Percentiles rank a stretch among this genome's conserved stretches.
Evolutionary conservation across 306 rosid genomes (phyloP).

Genomic region (Pueraria montana): DNA sequence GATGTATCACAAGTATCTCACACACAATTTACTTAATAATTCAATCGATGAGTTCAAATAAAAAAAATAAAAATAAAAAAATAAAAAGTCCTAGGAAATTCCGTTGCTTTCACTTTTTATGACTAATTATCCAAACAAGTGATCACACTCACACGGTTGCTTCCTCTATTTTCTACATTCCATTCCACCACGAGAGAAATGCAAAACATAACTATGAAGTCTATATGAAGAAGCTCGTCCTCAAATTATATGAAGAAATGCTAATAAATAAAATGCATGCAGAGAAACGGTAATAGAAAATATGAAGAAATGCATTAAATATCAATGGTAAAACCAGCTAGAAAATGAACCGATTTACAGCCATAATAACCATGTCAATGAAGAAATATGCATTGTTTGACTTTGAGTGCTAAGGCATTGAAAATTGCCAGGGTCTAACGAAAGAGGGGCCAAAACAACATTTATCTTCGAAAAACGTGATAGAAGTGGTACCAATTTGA

Average conservation of each 20-base stretch:
- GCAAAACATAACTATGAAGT: not conserved
- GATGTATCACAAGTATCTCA: too few species aligned
- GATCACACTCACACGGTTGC: not conserved
- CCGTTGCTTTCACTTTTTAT: too few species aligned
- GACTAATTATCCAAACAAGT: not conserved
- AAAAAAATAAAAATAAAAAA: too few species aligned
- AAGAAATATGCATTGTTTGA: slow-evolving; percentile 7
- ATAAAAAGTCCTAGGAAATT: too few species aligned
- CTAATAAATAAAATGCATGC: too few species aligned
- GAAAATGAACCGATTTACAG: not conserved
- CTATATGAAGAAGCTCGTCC: too few species aligned
- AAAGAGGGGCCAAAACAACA: not conserved
- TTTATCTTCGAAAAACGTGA: not conserved
- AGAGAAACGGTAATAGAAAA: too few species aligned
- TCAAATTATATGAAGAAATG: too few species aligned
- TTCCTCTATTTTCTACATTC: not conserved
- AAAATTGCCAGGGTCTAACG: not conserved
- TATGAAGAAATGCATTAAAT: not conserved
- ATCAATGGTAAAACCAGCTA: not conserved
- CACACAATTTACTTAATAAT: too few species aligned
- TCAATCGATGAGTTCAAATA: too few species aligned
- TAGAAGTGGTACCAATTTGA: not conserved
- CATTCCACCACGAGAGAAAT: not conserved
- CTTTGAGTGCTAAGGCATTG: not conserved
- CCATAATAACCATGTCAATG: too few species aligned